phyloP scores from a whole-genome alignment of 2,329 filamentous ascomycete genomes.

The Ascochyta fabae region DNA sequence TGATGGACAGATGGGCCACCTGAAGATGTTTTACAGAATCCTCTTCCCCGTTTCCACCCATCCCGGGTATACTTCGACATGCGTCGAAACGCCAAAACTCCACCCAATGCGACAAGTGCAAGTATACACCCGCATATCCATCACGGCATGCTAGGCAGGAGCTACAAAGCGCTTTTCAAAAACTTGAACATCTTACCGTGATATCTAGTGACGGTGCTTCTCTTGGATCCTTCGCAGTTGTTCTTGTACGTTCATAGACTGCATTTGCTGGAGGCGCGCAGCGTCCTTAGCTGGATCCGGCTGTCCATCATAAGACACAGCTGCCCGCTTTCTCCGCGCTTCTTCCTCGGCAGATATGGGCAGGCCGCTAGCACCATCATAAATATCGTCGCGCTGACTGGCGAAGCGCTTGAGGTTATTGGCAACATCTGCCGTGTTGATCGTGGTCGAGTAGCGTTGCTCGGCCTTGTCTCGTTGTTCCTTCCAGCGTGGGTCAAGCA shows the following conservation, averaged over 20 bases:
- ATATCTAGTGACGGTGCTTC: slow-evolving; percentile 49
- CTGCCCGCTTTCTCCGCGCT: slow-evolving; percentile 77
- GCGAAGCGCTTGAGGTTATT: slow-evolving; percentile 96
- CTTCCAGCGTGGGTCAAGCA: slow-evolving; percentile 93
- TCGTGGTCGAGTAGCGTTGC: slow-evolving; percentile 82
- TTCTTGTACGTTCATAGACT: slow-evolving; percentile 74
- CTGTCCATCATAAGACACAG: slow-evolving; percentile 69
- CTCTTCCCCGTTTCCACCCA: slow-evolving; percentile 6
- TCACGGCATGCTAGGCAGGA: not conserved
- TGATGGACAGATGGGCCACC: slow-evolving; percentile 1
- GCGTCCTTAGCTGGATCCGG: slow-evolving; percentile 65
- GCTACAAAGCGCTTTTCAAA: not conserved
- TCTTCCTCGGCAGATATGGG: slow-evolving; percentile 75
- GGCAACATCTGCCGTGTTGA: slow-evolving; percentile 85
- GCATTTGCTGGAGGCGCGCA: slow-evolving; percentile 60
- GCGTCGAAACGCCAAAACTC: slow-evolving; percentile 23
- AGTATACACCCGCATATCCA: not conserved
- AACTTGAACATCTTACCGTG: slow-evolving; percentile 4
- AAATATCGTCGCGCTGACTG: slow-evolving; percentile 85
- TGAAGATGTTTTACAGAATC: slow-evolving; percentile 11
- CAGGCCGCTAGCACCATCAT: slow-evolving; percentile 74
- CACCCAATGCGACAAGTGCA: slow-evolving; percentile 22
- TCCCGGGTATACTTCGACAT: slow-evolving; percentile 18
- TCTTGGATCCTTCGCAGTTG: slow-evolving; percentile 76
- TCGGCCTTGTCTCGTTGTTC: slow-evolving; percentile 92